A percentile compares a stretch with the other conserved stretches of the same genome.
Conservation (phyloP, 768 basidiomycete species). For the Cantharellus anzutake region DNA sequence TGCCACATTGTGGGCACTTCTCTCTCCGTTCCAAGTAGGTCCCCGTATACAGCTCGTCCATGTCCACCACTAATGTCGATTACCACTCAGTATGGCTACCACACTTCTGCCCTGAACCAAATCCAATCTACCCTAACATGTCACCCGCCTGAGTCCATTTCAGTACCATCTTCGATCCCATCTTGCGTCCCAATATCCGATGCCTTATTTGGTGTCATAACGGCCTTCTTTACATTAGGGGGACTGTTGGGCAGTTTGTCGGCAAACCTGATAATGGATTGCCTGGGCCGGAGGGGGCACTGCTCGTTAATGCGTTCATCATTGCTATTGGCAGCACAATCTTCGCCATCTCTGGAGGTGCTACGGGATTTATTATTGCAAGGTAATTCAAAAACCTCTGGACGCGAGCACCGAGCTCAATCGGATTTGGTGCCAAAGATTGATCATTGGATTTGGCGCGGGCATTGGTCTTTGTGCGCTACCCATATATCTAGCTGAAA, state of each 20-base stretch:
- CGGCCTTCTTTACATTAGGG: constrained; percentile 71
- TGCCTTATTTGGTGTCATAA: constrained; percentile 61
- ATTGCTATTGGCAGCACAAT: constrained; percentile 39
- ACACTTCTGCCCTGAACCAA: constrained; percentile 82
- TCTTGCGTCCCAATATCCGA: constrained; percentile 75
- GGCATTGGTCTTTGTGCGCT: constrained; percentile 12
- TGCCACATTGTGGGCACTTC: not conserved
- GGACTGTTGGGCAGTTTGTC: constrained; percentile 61
- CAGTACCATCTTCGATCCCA: constrained; percentile 19
- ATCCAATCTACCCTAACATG: constrained; percentile 67
- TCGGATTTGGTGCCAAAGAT: not conserved
- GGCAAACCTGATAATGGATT: constrained; percentile 51
- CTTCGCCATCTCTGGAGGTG: constrained; percentile 6
- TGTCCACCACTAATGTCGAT: not conserved
- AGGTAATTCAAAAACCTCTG: constrained; percentile 2
- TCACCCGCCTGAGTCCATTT: constrained; percentile 15
- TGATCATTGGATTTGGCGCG: constrained; percentile 6
- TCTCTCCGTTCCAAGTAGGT: not conserved
- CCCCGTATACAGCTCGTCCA: not conserved
- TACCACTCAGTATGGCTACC: constrained; percentile 79
- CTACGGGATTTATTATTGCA: constrained; percentile 2
- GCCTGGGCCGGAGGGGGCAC: constrained; percentile 52
- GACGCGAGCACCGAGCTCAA: not conserved
- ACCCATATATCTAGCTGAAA: constrained; percentile 18
- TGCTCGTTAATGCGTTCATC: constrained; percentile 35